Evolutionary conservation across 495 filamentous ascomycete species (phyloP).

Genomic region (Neurospora intermedia): DNA sequence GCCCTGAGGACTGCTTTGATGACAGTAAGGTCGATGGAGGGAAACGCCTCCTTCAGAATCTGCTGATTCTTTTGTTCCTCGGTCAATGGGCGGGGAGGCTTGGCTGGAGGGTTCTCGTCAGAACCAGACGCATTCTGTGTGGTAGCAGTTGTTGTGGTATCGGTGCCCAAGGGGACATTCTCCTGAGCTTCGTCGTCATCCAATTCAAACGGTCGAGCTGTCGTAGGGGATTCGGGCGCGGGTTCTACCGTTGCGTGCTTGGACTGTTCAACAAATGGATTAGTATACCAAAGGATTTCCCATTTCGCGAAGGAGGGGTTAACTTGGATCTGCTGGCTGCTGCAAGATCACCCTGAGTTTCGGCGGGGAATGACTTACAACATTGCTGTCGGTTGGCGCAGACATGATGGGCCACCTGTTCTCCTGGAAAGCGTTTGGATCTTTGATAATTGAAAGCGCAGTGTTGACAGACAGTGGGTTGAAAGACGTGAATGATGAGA

Average conservation of each 20-base stretch:
- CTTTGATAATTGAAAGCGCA: background rate
- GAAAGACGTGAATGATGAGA: background rate
- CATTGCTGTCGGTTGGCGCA: slow-evolving; percentile 23
- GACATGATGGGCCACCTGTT: slow-evolving; percentile 23
- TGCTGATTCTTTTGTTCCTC: slow-evolving; percentile 74
- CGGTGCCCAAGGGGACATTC: slow-evolving; percentile 31
- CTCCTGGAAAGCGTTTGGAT: background rate
- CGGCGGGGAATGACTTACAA: slow-evolving; percentile 21
- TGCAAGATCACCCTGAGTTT: background rate
- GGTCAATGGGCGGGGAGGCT: slow-evolving; percentile 78
- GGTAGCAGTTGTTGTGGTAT: slow-evolving; percentile 30
- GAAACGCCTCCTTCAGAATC: slow-evolving; percentile 91
- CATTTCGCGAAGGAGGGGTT: background rate
- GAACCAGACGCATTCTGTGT: slow-evolving; percentile 24
- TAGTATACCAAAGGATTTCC: slow-evolving; percentile 5
- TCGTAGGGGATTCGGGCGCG: slow-evolving; percentile 69
- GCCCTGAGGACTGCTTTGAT: slow-evolving; percentile 81
- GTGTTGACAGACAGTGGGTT: background rate
- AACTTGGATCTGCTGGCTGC: background rate
- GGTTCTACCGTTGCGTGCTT: slow-evolving; percentile 21
- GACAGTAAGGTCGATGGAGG: slow-evolving; percentile 66
- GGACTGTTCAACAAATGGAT: slow-evolving; percentile 12
- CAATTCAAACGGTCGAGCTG: slow-evolving; percentile 71
- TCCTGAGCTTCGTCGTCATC: slow-evolving; percentile 76
- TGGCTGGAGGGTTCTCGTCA: slow-evolving; percentile 55